Conservation (phyloP, 1,284 basidiomycete genomes). For the Austroboletus rostrupii region DNA sequence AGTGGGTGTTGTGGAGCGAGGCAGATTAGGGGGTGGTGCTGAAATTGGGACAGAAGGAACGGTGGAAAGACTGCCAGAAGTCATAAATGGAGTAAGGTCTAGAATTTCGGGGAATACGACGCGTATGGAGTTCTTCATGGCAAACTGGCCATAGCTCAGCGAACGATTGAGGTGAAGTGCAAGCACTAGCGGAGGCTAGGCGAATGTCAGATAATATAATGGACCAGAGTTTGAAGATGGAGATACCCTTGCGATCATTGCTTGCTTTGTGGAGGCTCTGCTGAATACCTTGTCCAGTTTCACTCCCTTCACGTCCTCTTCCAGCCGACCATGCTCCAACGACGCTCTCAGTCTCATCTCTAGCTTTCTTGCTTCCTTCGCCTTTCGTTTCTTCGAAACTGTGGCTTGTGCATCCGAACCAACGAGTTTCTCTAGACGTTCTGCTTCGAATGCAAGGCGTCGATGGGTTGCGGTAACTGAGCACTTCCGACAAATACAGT, state of each 20-base stretch:
- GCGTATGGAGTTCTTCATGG: conserved; percentile 76
- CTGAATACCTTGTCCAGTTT: conserved; percentile 72
- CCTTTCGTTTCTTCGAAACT: conserved; percentile 67
- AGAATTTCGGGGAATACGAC: conserved; percentile 84
- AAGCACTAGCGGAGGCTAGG: conserved; percentile 76
- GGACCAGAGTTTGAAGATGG: conserved; percentile 1
- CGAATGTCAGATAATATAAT: conserved; percentile 15
- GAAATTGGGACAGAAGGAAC: conserved; percentile 66
- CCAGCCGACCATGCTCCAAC: conserved; percentile 71
- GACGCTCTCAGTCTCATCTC: conserved; percentile 57
- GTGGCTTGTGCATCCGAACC: conserved; percentile 40
- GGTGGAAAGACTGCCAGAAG: conserved; percentile 69
- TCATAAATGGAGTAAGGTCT: conserved; percentile 81
- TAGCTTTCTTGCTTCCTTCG: conserved; percentile 64
- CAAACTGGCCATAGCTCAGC: conserved; percentile 69
- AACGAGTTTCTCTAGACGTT: conserved; percentile 46
- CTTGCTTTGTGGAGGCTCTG: conserved; percentile 77
- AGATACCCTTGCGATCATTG: conserved; percentile 77
- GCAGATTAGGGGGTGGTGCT: conserved; percentile 43
- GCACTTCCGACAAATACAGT: conserved; percentile 82
- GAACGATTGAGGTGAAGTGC: conserved; percentile 87
- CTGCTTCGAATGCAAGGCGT: conserved; percentile 56
- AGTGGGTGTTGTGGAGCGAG: conserved; percentile 51
- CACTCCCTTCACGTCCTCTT: conserved; percentile 74
- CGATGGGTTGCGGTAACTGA: conserved; percentile 68